Base-by-base conservation (phyloP, 306 rosid genomes). In the Cotoneaster glaucophyllus region DNA sequence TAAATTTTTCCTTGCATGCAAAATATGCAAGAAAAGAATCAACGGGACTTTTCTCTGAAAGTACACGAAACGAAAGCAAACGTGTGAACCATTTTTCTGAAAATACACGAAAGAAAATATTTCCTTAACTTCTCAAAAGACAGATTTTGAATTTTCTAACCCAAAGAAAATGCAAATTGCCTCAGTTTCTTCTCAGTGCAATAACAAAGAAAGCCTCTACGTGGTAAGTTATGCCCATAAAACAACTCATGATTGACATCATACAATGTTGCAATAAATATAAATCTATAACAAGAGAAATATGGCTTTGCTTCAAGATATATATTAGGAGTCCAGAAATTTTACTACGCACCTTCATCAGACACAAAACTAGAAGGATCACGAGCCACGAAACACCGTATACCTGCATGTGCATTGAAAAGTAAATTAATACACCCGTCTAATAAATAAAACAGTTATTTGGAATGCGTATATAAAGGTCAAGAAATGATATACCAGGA, bases 301-400 rank as follows among this genome's bases (percentile, higher is more conserved):
- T 24, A 26, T 4, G 11, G 34, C 8, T 61, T 5, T 8, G 31
- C 5, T 32, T 37, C 72, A 43, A 29, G n/a, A 25, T 14, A 26
- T 50, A 10, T 8, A 6, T 52, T 41, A 26, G 48, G 77, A 53
- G 79, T 15, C 39, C 19, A 11, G 43, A 67, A 52, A 66, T 29
- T 67, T 71, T 79, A 50, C 74, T 59, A 64, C 88, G 80, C 73
- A 92, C 98, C 97, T 95, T 95, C 89, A 89, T 87, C 80, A 95
- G 21, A 11, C 80, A 79, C 90, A 95, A 79, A 76, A 89, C 72
- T 58, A 81, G n/a, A 78, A 90, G 24, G 84, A 95, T 92, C 69
- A 95, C 86, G 79, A 92, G 74, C 97, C 97, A 90, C 12, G 98
- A 95, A 77, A 86, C 44, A 71, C 95, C 93, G 70, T 92, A 94